These are phyloP conservation scores for Chlamydomonas reinhardtii DNA, from an alignment of 163 green algal species.

Conservation along the genomic window DNA sequence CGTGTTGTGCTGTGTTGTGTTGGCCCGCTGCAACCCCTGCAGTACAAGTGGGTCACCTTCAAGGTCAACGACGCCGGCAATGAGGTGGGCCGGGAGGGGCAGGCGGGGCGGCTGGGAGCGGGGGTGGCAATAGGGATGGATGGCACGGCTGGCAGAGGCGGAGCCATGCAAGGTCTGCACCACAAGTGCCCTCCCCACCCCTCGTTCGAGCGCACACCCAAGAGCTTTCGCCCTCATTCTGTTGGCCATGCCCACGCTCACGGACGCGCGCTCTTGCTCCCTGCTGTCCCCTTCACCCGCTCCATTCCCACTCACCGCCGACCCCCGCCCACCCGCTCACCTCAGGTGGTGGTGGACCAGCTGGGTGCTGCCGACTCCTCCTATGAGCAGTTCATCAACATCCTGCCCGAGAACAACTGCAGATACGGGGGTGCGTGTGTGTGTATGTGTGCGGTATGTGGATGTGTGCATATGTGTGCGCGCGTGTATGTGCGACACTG, in stretches of 20 bases:
- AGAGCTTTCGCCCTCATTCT: no score
- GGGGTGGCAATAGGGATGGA: neutral
- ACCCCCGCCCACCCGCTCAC: no score
- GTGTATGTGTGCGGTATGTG: no score
- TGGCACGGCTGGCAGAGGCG: neutral
- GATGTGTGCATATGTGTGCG: neutral
- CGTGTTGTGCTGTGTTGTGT: no score
- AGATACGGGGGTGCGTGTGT: conserved; percentile 86
- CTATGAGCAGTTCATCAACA: conserved; percentile 82
- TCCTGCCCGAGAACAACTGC: conserved; percentile 82
- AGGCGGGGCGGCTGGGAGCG: neutral
- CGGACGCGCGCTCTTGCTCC: no score
- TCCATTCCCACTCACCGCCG: neutral
- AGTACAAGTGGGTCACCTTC: conserved; percentile 92
- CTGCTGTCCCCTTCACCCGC: no score
- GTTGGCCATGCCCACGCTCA: no score
- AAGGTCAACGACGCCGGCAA: conserved; percentile 84
- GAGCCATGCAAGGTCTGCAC: no score
- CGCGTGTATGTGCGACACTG: no score
- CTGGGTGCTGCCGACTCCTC: conserved; percentile 72
- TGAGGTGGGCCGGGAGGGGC: conserved; percentile 46
- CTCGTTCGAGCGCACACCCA: no score
- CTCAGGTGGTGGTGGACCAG: conserved; percentile 86
- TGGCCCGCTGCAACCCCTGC: neutral
- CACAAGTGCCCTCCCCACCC: no score